A percentile compares a stretch with the other conserved stretches of the same genome.
phyloP scores from a whole-genome alignment of 352 stramenopile genomes.

The Phytopythium sindhum region DNA sequence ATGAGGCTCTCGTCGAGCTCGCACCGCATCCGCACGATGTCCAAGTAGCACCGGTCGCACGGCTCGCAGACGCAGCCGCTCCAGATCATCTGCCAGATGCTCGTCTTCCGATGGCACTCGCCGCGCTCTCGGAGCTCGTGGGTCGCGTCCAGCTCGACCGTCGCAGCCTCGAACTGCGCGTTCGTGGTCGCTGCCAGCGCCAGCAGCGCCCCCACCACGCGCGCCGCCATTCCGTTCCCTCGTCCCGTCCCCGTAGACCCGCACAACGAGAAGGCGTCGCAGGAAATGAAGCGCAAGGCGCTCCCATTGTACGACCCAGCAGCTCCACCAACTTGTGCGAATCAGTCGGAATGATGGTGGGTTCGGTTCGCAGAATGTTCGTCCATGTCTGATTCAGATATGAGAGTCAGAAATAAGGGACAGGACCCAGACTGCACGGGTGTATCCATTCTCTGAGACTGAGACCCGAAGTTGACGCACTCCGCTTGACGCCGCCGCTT shows the following conservation, averaged over 20 bases:
- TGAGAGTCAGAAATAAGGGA: background rate
- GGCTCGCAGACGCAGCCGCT: constrained; percentile 33
- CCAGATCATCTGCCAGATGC: constrained; percentile 17
- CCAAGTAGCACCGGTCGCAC: constrained; percentile 37
- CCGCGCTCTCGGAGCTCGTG: background rate
- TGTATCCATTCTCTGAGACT: too few species aligned
- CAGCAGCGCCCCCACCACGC: constrained; percentile 1
- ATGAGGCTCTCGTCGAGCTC: background rate
- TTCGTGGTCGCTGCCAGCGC: background rate
- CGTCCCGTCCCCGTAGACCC: background rate
- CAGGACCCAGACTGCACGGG: constrained; percentile 3
- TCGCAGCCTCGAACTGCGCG: constrained; percentile 6
- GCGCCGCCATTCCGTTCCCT: background rate
- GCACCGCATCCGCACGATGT: constrained; percentile 16
- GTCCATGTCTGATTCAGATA: background rate
- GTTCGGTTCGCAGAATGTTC: background rate
- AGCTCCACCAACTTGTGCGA: background rate
- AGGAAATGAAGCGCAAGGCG: background rate
- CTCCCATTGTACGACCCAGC: background rate
- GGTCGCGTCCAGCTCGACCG: background rate
- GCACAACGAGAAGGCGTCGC: background rate
- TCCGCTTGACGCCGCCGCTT: too few species aligned
- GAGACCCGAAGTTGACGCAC: too few species aligned
- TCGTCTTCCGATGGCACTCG: constrained; percentile 16
- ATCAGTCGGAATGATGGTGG: constrained; percentile 6